Evolutionary conservation across 306 rosid species (phyloP), one percentile per base, ranked within the genome.

Genomic region (Cucumis melo): DNA sequence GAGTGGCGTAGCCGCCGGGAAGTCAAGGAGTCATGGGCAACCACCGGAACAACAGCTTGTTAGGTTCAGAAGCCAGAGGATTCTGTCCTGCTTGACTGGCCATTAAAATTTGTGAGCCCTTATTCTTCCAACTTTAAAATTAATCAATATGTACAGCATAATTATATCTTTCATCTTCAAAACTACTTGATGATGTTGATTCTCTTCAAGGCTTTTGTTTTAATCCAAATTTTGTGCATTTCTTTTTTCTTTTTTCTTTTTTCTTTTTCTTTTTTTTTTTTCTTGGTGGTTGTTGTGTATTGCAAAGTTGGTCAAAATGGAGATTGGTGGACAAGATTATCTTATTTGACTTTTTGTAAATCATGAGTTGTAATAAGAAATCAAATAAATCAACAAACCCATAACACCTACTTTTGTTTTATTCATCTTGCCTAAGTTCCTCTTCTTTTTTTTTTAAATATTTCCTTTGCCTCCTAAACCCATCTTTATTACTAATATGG

Each of bases 1-100:
- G 34, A 55, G 5, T 55, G 27, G 60, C 5, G 60, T 5, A 3
- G 36, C 65, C 17, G 65, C 19, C 19, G 19, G 15, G 6, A 57
- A 4, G 62, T 57, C 54, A 27, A 27, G 29, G 1, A 14, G 54
- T 50, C 54, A 50, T 50, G 54, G 54, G 56, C 29, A 2, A 27
- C 56, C 79, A 2, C 57, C 78, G 53, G 13, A n/a, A 20, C 8
- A 6, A 11, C 72, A 62, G 36, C 73, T 77, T 34, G 60, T 64
- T 5, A 44, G 73, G 34, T 62, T 77, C 32, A 77, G 73, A 50
- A 61, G 80, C 59, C 80, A 62, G 23, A 24, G 80, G 34, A 77
- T 77, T 53, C 70, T 77, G 44, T 77, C 74, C 8, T 62, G 80
- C 48, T 63, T 48, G 17, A 61, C 63, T 61, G 75, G 57, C 0